These are phyloP conservation scores for Babesia ovis DNA, from an alignment of 169 alveolate genomes.

Conservation along the genomic window DNA sequence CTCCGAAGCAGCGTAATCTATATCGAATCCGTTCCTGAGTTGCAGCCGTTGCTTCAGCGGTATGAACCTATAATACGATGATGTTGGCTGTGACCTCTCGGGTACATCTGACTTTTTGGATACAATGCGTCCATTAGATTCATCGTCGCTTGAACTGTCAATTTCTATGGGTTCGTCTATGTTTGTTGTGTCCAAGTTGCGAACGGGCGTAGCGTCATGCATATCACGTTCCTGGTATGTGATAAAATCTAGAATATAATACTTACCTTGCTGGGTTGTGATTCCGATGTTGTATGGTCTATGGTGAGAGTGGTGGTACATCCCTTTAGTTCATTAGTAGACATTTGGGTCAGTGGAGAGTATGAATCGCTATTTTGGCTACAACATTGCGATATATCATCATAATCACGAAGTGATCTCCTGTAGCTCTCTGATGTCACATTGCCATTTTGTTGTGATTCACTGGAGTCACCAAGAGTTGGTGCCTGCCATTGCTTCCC, in stretches of 20 bases:
- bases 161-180: background rate
- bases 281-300: too few relatives aligned
- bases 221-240: too few relatives aligned
- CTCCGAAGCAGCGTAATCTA: background rate
- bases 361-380: background rate
- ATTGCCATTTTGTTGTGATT: too few relatives aligned
- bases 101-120: background rate
- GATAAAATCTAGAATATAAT: too few relatives aligned
- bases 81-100: background rate
- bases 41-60: background rate
- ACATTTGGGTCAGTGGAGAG: background rate
- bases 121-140: background rate
- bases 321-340: too few relatives aligned
- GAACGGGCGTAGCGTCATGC: too few relatives aligned
- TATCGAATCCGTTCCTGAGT: conserved; percentile 19
- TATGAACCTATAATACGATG: background rate
- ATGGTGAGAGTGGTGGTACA: too few relatives aligned
- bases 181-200: background rate
- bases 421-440: too few relatives aligned
- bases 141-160: background rate
- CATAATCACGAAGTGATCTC: background rate
- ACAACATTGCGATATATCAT: conserved; percentile 19
- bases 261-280: too few relatives aligned
- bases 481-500: too few relatives aligned
- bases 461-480: too few relatives aligned